These are phyloP conservation scores for Senecio squalidus DNA, from an alignment of 140 eudicot species.

Conservation along the genomic window DNA sequence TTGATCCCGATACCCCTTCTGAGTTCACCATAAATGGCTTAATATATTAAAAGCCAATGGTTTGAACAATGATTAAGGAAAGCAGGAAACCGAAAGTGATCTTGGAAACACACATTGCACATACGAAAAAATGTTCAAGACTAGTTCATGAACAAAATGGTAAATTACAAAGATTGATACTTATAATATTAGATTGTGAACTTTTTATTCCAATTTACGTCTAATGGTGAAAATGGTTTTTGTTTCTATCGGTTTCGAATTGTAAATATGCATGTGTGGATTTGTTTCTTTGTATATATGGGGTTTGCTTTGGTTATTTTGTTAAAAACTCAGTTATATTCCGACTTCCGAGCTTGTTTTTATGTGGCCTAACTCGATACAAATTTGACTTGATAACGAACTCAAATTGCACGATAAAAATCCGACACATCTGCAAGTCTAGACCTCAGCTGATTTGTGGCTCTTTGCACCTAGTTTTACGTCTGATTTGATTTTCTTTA, in stretches of 20 bases:
- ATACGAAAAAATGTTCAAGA: slow-evolving; percentile 9
- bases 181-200: neutral
- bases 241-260: slow-evolving; percentile 3
- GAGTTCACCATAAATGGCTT: slow-evolving; percentile 32
- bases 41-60: slow-evolving; percentile 12
- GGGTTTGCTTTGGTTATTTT: neutral
- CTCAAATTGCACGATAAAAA: too few relatives aligned
- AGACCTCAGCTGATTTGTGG: too few relatives aligned
- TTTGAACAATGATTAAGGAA: slow-evolving; percentile 41
- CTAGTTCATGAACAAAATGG: slow-evolving; percentile 12
- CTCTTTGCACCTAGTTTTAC: too few relatives aligned
- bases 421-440: too few relatives aligned
- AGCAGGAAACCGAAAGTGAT: neutral
- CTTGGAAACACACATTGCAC: slow-evolving; percentile 17
- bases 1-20: slow-evolving; percentile 27
- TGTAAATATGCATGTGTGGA: slow-evolving; percentile 23
- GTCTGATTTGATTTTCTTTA: too few relatives aligned
- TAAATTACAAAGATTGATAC: slow-evolving; percentile 22
- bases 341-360: too few relatives aligned
- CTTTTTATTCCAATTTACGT: slow-evolving; percentile 12
- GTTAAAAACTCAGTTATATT: too few relatives aligned
- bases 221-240: slow-evolving; percentile 25
- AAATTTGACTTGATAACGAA: too few relatives aligned
- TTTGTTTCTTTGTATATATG: slow-evolving; percentile 20
- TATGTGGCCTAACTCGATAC: too few relatives aligned